Conservation (phyloP, 163 green algal species). For the Dunaliella salina region DNA sequence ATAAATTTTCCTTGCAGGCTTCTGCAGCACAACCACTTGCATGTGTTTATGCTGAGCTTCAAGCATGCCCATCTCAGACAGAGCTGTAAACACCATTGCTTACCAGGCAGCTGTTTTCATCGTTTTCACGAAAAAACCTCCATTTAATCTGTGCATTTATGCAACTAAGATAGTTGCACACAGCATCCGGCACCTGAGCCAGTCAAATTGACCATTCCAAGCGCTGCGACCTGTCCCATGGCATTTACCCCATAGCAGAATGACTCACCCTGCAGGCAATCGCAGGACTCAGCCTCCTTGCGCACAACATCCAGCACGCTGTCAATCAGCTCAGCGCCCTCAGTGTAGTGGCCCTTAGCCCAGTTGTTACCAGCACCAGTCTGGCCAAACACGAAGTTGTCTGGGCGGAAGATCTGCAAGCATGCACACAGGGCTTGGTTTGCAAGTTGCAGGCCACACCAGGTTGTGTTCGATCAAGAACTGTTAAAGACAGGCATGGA, state of each 20-base stretch:
- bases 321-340: slow-evolving; percentile 95
- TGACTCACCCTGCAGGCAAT: slow-evolving; percentile 81
- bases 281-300: slow-evolving; percentile 91
- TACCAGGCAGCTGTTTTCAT: no score
- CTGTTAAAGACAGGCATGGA: not conserved
- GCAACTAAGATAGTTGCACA: no score
- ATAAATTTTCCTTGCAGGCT: no score
- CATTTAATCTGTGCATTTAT: no score
- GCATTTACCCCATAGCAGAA: no score
- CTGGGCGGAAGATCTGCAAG: slow-evolving; percentile 82
- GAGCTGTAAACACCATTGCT: no score
- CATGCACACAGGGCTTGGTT: not conserved
- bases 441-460: not conserved
- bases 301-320: slow-evolving; percentile 90
- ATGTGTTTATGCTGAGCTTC: no score
- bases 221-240: not conserved
- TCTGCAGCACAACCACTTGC: no score
- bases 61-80: no score
- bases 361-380: slow-evolving; percentile 97
- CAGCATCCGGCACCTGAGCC: no score
- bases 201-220: no score
- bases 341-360: slow-evolving; percentile 97
- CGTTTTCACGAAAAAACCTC: no score
- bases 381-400: slow-evolving; percentile 97
- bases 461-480: not conserved